A percentile compares a stretch with the other conserved stretches of the same genome.
Evolutionary conservation across 2,329 filamentous ascomycete genomes (phyloP).

Genomic region (Hypoxylon sp.): DNA sequence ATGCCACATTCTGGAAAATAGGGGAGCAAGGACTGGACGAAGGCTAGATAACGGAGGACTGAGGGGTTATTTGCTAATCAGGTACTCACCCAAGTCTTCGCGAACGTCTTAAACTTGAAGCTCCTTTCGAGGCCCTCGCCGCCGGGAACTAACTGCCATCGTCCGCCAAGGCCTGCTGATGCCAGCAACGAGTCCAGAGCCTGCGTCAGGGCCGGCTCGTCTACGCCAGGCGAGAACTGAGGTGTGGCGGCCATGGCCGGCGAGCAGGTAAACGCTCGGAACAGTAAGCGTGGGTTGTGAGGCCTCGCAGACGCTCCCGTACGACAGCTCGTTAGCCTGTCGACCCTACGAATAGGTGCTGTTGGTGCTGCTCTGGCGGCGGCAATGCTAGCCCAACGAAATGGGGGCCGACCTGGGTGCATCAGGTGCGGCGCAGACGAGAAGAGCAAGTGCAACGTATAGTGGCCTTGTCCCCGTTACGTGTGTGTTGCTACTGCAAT

Average conservation of each 20-base stretch:
- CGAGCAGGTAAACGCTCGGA: conserved; percentile 32
- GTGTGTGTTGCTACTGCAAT: not conserved
- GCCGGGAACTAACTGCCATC: conserved; percentile 63
- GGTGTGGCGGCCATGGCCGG: conserved; percentile 10
- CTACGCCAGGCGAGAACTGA: conserved; percentile 60
- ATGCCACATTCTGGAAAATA: conserved; percentile 17
- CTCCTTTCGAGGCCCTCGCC: conserved; percentile 69
- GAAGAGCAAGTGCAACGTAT: conserved; percentile 21
- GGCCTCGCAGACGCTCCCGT: conserved; percentile 11
- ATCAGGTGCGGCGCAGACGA: conserved; percentile 29
- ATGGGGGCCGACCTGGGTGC: conserved; percentile 19
- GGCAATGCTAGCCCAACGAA: conserved; percentile 22
- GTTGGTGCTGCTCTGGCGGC: conserved; percentile 10
- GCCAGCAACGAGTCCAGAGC: conserved; percentile 54
- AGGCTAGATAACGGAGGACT: not conserved
- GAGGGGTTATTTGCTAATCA: not conserved
- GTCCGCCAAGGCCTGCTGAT: conserved; percentile 48
- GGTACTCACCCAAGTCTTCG: conserved; percentile 70
- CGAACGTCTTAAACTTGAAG: conserved; percentile 74
- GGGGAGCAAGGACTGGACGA: not conserved
- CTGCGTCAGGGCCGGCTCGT: conserved; percentile 53
- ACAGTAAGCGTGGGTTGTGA: conserved; percentile 13
- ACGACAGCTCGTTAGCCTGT: conserved; percentile 11
- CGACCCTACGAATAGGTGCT: not conserved
- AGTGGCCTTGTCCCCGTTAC: not conserved